These are phyloP conservation scores for Oidiodendron maius DNA, from an alignment of 495 filamentous ascomycete genomes.

Conservation along the genomic window DNA sequence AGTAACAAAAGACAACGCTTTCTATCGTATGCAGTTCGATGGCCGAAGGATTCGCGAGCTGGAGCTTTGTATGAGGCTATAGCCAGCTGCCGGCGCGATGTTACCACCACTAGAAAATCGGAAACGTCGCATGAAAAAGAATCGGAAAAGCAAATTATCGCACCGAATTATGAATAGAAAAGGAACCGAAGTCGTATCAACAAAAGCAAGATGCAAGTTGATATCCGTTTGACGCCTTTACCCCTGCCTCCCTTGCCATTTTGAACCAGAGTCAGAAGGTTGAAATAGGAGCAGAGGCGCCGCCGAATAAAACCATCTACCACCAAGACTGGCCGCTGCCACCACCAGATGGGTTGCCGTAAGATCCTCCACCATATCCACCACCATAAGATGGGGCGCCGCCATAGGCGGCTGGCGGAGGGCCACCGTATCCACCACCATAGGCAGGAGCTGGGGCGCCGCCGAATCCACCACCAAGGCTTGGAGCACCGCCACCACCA, in stretches of 20 bases:
- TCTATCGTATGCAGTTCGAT: slow-evolving; percentile 64
- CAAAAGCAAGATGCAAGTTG: slow-evolving; percentile 28
- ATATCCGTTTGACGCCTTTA: slow-evolving; percentile 24
- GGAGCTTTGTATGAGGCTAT: slow-evolving; percentile 14
- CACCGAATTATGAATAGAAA: slow-evolving; percentile 28
- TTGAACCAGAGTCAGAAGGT: slow-evolving; percentile 19
- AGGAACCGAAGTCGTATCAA: slow-evolving; percentile 17
- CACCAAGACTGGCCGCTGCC: slow-evolving; percentile 68
- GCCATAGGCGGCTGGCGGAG: slow-evolving; percentile 30
- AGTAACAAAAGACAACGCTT: slow-evolving; percentile 63
- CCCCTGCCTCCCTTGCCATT: slow-evolving; percentile 22
- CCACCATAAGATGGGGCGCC: slow-evolving; percentile 23
- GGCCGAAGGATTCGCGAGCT: slow-evolving; percentile 15
- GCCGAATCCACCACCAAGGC: slow-evolving; percentile 46
- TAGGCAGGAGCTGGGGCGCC: slow-evolving; percentile 33
- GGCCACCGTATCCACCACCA: slow-evolving; percentile 43
- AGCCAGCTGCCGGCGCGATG: slow-evolving; percentile 15
- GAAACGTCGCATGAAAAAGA: slow-evolving; percentile 32
- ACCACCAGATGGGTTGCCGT: slow-evolving; percentile 39
- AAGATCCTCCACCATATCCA: slow-evolving; percentile 19
- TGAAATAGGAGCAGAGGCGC: slow-evolving; percentile 26
- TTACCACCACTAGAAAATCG: slow-evolving; percentile 31
- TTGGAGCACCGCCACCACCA: slow-evolving; percentile 47
- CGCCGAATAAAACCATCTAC: slow-evolving; percentile 52
- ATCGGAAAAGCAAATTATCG: slow-evolving; percentile 35